Evolutionary conservation across 2,329 filamentous ascomycete genomes (phyloP), one percentile per base, ranked within the genome.

Genomic region (Botrytis hyacinthi): DNA sequence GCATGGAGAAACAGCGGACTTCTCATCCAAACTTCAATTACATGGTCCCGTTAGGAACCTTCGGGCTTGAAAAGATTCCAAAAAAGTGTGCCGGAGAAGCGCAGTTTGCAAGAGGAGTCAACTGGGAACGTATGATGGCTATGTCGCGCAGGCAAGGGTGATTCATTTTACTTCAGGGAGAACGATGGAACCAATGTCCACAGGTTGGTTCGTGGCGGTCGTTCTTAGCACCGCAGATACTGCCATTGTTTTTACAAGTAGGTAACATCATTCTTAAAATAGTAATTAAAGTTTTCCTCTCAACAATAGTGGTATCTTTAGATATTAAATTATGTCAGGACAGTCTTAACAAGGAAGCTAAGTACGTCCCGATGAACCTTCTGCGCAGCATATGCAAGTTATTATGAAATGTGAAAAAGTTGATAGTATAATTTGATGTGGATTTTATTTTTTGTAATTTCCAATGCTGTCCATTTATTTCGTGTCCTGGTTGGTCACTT

Each of bases 61-160:
- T 44, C 18, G 44, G 44, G 18, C 44, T 46, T 20, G 1, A 8
- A 46, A 85, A 99, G 99, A 83, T 89, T 99, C 46, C 92, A 99
- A 81, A 99, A 98, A 87, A 90, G 96, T 99, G 96, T 83, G 96
- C 98, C 84, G 94, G 98, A 99, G 86, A 94, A 79, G 96, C 96
- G 77, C 96, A 94, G 93, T 81, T 86, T 98, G 63, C 93, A 94
- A 35, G 87, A 88, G 2, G 91, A 92, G 82, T 91, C 92, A 63
- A 93, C 97, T 79, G 90, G 74, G 86, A 89, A 63, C 80, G 79
- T 51, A 82, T 81, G 54, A 81, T 6, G 1, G 1, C 10, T 3
- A 54, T 54, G 5, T 29, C 16, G n/a, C n/a, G 26, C 5, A 54
- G 26, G 26, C 12, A 9, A 12, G 10, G 12, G 51, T 9, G 26